These are phyloP conservation scores for Sclerotinia subarctica DNA, from an alignment of 2,329 filamentous ascomycete genomes.

Conservation along the genomic window DNA sequence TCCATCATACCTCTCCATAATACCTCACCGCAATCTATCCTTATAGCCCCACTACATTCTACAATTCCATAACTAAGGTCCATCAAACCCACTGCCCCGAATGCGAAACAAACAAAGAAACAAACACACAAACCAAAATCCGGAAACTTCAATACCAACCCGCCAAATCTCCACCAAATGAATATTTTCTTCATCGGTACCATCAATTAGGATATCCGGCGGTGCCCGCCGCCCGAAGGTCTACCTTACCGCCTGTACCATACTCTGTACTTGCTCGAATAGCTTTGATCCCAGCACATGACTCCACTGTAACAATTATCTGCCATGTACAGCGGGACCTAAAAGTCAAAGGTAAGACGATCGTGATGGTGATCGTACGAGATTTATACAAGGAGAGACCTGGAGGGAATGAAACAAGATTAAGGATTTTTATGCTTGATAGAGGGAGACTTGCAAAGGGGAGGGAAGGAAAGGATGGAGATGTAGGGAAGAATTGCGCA, in stretches of 20 bases:
- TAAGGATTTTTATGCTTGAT: background rate
- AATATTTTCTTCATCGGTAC: background rate
- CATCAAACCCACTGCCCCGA: background rate
- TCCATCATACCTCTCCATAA: background rate
- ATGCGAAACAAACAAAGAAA: background rate
- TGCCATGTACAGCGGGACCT: background rate
- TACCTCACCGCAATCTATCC: background rate
- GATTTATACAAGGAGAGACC: background rate
- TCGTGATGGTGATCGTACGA: background rate
- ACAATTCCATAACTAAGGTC: background rate
- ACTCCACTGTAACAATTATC: background rate
- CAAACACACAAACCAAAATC: background rate
- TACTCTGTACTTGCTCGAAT: background rate
- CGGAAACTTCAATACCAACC: background rate
- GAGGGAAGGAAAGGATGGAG: background rate
- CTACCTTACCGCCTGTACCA: constrained; percentile 8
- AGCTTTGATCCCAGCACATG: background rate
- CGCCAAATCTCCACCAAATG: constrained; percentile 4
- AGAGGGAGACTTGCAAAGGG: background rate
- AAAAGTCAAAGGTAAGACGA: background rate
- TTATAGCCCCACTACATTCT: constrained; percentile 3
- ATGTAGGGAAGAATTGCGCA: constrained; percentile 10
- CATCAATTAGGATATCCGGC: background rate
- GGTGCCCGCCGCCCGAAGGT: background rate
- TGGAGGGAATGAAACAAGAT: constrained; percentile 7